Evolutionary conservation across 2,329 filamentous ascomycete genomes (phyloP), one percentile per base, ranked within the genome.

Genomic region (Trichoderma sp.): DNA sequence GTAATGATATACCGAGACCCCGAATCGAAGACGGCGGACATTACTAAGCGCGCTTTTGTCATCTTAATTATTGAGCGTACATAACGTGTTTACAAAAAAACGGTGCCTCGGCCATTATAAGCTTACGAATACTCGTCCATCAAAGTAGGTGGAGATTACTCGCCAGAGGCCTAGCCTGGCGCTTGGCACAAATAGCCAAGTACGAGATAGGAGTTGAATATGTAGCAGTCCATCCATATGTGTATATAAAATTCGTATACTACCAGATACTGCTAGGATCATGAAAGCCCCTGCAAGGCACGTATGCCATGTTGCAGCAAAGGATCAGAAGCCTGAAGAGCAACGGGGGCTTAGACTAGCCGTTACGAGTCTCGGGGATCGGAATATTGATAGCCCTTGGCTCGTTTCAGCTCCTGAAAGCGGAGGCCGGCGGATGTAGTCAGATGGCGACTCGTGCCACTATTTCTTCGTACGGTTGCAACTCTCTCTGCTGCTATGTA

Each of bases 351-450:
- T 24, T 13, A 21, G 21, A 21, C n/a, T n/a, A 13, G 21, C 34
- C 54, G 46, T 32, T 49, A 37, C 24, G 46, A 49, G 49, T 39
- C 18, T 66, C 28, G 30, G 55, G 65, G 65, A 67, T 59, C 65
- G 65, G 65, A 67, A 59, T 59, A 67, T 67, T 59, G 49, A 67
- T 59, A 52, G 55, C 65, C 65, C 65, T 67, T 67, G 64, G 28
- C 43, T 32, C 24, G 32, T 59, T 59, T 59, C 55, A 43, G 65
- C 43, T 59, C 52, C 64, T 59, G 64, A 59, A 66, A 66, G 64
- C 64, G 55, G 55, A 66, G 55, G 21, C 39, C 32, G 32, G 14
- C 49, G 32, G 61, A 65, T 46, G 32, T 51, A 65, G 51, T 55
- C 26, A 65, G 61, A 65, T 43, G 34, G 43, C 59, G 28, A 51